Evolutionary conservation across 2,329 filamentous ascomycete species (phyloP), one percentile per base, ranked within the genome.

Genomic region (Monosporascus sp.): DNA sequence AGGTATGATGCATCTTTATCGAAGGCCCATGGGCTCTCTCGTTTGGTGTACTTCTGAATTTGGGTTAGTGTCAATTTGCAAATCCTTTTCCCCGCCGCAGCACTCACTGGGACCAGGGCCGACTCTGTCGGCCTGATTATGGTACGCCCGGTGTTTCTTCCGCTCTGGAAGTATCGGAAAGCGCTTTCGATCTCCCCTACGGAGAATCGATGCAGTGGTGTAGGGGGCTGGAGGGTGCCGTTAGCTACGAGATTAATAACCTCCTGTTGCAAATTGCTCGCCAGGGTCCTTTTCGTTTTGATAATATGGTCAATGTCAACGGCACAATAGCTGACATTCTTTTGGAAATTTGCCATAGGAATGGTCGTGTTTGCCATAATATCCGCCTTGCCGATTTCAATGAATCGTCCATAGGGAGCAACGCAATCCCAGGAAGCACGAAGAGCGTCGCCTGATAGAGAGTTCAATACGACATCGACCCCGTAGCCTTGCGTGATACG

Each of bases 261-360:
- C 8, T 48, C 47, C 5, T 48, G 54, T 2, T 61, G 31, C 6
- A 65, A 56, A 3, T 52, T 54, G 8, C 34, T 50, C 1, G 52
- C 56, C 22, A 61, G 53, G 16, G 54, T 45, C 9, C 49, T 48
- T 34, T 62, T 50, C n/a, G 51, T 52, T 22, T 58, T 52, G 17
- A 55, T 55, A 16, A 64, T 26, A 22, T 64, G 40, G 40, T 44
- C 9, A 7, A 44, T 9, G n/a, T 44, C 64, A 3, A 64, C 52
- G 9, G 61, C 58, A 7, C 56, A 57, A 37, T 60, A 66, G 44
- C 53, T 61, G 11, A 63, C 60, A 22, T 65, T 66, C 46, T 54
- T 60, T 2, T 66, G 64, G 45, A 76, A 76, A 1, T 64, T 63
- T 1, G 60, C 53, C 72, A 76, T 76, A 3, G 71, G 68, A 3